phyloP scores from a whole-genome alignment of 805 yeast species.

The Kockiozyma suomiensis region DNA sequence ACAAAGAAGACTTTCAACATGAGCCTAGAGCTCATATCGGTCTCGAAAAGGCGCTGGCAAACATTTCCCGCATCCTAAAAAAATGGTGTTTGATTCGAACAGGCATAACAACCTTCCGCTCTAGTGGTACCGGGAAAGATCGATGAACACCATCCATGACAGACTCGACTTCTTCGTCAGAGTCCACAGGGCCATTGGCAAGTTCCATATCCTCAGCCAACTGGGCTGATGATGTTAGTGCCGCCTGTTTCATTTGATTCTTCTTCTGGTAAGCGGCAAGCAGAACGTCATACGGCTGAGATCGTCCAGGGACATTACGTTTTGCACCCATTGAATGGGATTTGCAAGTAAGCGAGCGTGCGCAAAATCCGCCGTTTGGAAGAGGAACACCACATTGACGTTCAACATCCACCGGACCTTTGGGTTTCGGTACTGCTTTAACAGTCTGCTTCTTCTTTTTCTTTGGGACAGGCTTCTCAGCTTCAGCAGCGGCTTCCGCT shows the following conservation, averaged over 20 bases:
- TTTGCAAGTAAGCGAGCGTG: constrained; percentile 93
- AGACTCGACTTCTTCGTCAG: constrained; percentile 90
- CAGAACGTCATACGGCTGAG: constrained; percentile 87
- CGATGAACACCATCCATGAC: constrained; percentile 86
- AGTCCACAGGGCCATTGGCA: constrained; percentile 56
- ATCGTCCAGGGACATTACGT: constrained; percentile 89
- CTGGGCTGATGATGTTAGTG: constrained; percentile 49
- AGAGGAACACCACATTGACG: constrained; percentile 94
- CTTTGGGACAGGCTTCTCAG: constrained; percentile 24
- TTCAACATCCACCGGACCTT: constrained; percentile 79
- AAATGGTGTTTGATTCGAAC: constrained; percentile 70
- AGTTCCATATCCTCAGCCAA: constrained; percentile 43
- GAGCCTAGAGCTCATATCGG: constrained; percentile 14
- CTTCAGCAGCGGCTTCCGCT: constrained; percentile 27
- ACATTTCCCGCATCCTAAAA: constrained; percentile 89
- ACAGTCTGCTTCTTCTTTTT: constrained; percentile 31
- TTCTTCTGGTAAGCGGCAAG: constrained; percentile 88
- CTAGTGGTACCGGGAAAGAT: constrained; percentile 77
- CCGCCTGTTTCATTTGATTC: constrained; percentile 76
- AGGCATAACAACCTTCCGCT: constrained; percentile 70
- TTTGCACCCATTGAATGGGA: constrained; percentile 99
- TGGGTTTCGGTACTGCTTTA: constrained; percentile 41
- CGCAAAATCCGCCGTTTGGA: constrained; percentile 94
- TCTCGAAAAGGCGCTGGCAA: constrained; percentile 77
- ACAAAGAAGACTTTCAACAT: not conserved